These are phyloP conservation scores for Elsinoe necatrix DNA, from an alignment of 2,329 filamentous ascomycete species.

Conservation along the genomic window DNA sequence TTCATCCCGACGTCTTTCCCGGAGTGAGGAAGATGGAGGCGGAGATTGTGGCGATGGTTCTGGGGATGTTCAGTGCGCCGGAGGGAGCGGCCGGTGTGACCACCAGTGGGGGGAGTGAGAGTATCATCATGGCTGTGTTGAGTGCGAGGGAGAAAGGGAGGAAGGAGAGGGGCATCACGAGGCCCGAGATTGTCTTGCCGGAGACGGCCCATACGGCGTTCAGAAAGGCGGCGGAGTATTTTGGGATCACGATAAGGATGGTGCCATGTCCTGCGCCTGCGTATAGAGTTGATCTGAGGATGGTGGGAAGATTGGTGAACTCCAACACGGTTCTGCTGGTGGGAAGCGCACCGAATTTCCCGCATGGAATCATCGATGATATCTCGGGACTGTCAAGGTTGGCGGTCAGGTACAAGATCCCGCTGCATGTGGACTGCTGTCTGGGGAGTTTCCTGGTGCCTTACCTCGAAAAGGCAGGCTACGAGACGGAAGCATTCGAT, in stretches of 20 bases:
- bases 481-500: slow-evolving; percentile 80
- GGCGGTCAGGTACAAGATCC: slow-evolving; percentile 68
- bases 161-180: slow-evolving; percentile 73
- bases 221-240: slow-evolving; percentile 89
- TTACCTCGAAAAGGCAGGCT: slow-evolving; percentile 86
- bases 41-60: slow-evolving; percentile 90
- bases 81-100: slow-evolving; percentile 77
- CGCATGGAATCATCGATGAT: slow-evolving; percentile 95
- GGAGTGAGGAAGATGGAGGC: slow-evolving; percentile 99
- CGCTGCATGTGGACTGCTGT: slow-evolving; percentile 95
- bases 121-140: slow-evolving; percentile 90
- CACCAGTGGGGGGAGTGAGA: slow-evolving; percentile 90
- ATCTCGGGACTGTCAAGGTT: slow-evolving; percentile 77
- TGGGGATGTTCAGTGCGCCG: slow-evolving; percentile 72
- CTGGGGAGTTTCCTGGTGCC: slow-evolving; percentile 92
- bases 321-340: slow-evolving; percentile 89
- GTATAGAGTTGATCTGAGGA: slow-evolving; percentile 74
- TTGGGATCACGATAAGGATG: slow-evolving; percentile 88
- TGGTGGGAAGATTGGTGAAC: slow-evolving; percentile 79
- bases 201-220: slow-evolving; percentile 94
- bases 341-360: slow-evolving; percentile 93
- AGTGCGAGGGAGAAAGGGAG: slow-evolving; percentile 84
- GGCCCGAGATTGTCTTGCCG: slow-evolving; percentile 96
- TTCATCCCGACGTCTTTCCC: slow-evolving; percentile 96
- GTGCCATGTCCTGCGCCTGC: slow-evolving; percentile 76